A percentile compares a stretch with the other conserved stretches of the same genome.
These are phyloP conservation scores for Glomus cerebriforme DNA, from an alignment of 192 early-diverging fungal genomes.

Conservation along the genomic window DNA sequence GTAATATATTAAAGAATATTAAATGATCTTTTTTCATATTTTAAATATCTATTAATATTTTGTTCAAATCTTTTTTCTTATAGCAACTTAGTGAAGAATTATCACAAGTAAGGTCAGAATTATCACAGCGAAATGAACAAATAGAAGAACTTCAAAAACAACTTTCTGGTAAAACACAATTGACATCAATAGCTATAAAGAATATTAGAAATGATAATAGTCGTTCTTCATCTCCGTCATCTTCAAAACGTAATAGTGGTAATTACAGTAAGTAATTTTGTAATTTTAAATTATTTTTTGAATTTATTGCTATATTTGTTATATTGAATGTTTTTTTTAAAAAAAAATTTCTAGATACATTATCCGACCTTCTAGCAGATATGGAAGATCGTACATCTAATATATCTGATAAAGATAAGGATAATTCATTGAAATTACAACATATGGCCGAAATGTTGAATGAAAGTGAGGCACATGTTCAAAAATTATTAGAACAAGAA, in stretches of 20 bases:
- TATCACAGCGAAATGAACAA: not conserved
- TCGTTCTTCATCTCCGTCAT: constrained; percentile 12
- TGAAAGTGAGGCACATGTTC: constrained; percentile 56
- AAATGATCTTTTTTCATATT: not conserved
- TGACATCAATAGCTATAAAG: not conserved
- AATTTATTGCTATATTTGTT: not conserved
- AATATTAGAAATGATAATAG: not conserved
- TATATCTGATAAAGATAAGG: constrained; percentile 37
- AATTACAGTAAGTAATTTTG: constrained; percentile 9
- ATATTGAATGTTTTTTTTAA: not conserved
- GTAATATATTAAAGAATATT: not conserved
- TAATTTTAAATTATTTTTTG: not conserved
- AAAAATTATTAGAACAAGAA: constrained; percentile 50
- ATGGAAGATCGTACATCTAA: constrained; percentile 10
- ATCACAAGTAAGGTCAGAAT: constrained; percentile 1
- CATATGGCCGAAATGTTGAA: constrained; percentile 57
- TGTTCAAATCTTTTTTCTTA: not conserved
- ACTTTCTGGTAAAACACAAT: not conserved
- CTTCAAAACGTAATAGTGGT: not conserved
- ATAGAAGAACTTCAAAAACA: constrained; percentile 23
- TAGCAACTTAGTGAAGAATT: constrained; percentile 24
- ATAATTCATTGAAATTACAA: constrained; percentile 48
- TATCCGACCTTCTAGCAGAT: constrained; percentile 46
- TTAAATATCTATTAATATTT: not conserved
- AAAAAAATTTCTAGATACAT: constrained; percentile 42